Base-by-base conservation (phyloP, 345 rosid genomes). In the Eucalyptus paniculata region DNA sequence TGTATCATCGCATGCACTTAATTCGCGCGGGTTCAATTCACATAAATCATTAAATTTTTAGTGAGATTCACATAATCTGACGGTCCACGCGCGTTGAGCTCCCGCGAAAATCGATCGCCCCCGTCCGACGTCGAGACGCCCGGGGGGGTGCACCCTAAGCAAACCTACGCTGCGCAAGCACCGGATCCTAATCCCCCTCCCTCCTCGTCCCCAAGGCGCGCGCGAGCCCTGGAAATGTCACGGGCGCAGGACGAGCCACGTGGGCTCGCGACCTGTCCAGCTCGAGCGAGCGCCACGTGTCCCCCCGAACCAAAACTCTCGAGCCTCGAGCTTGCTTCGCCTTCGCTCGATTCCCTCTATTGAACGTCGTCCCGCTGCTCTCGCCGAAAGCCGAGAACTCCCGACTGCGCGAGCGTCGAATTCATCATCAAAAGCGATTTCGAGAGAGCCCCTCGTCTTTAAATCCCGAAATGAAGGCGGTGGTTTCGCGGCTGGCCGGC, bases 401-500 rank as follows among this genome's bases (percentile, higher is more conserved):
- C 19, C 11, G 34, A 65, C 10, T 8, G 6, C 77, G 77, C 88
- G 12, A 28, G 87, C 87, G 3, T 32, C 89, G 50, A 18, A 50
- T 80, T 37, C 50, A 32, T 21, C 85, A 50, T 50, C 53, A 50
- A 56, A 7, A 56, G 58, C 89, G 19, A 80, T 51, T 32, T 58
- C 47, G 45, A 40, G 28, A 17, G 34, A 37, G 23, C 26, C 67
- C 47, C 44, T 37, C 56, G 51, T 9, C 11, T 7, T 77, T 21
- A 28, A 37, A 37, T 9, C 49, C n/a, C 87, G 88, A 80, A 89
- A 95, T 94, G 94, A 94, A 50, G 88, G 69, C 92, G 49, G 42
- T 91, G 69, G 92, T 91, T 44, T 91, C 94, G 12, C 94, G 95
- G 45, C 90, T 94, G 91, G 91, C 93, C 89, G 87, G 90, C 53